Evolutionary conservation across 257 asterid species (phyloP).

Genomic region (Henckelia pumila): DNA sequence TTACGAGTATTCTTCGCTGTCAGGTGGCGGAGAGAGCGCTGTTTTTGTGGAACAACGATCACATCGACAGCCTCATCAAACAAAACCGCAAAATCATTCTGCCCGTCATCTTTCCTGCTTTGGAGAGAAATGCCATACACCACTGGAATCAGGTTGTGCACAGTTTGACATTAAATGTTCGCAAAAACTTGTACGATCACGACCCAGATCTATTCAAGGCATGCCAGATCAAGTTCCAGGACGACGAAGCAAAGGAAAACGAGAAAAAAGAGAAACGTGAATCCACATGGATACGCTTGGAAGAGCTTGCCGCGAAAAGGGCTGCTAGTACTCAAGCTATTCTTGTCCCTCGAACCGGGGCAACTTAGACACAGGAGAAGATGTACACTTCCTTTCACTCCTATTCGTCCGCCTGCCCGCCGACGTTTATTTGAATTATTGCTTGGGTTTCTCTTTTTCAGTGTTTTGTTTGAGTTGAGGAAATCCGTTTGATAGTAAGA

Average conservation of each 20-base stretch:
- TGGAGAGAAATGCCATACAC: conserved; percentile 68
- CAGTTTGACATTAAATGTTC: conserved; percentile 61
- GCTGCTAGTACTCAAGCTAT: conserved; percentile 52
- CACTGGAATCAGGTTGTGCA: conserved; percentile 90
- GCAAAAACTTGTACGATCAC: conserved; percentile 70
- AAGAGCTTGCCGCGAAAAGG: conserved; percentile 52
- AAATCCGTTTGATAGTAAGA: conserved; percentile 24
- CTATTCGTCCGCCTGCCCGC: not conserved
- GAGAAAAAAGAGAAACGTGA: conserved; percentile 53
- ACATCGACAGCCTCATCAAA: conserved; percentile 64
- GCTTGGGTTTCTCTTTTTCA: not conserved
- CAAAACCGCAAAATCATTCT: conserved; percentile 69
- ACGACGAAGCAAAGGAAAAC: conserved; percentile 54
- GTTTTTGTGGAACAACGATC: conserved; percentile 83
- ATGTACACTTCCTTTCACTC: conserved; percentile 4
- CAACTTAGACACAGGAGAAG: conserved; percentile 22
- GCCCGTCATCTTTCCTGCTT: conserved; percentile 73
- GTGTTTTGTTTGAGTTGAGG: conserved; percentile 9
- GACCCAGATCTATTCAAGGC: conserved; percentile 70
- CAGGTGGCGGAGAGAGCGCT: conserved; percentile 88
- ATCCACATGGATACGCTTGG: conserved; percentile 68
- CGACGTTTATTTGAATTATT: not conserved
- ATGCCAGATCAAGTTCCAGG: conserved; percentile 70
- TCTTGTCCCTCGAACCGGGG: conserved; percentile 42
- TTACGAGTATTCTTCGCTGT: not conserved